Evolutionary conservation across 352 stramenopile species (phyloP).

Genomic region (Phytopythium aichiense): DNA sequence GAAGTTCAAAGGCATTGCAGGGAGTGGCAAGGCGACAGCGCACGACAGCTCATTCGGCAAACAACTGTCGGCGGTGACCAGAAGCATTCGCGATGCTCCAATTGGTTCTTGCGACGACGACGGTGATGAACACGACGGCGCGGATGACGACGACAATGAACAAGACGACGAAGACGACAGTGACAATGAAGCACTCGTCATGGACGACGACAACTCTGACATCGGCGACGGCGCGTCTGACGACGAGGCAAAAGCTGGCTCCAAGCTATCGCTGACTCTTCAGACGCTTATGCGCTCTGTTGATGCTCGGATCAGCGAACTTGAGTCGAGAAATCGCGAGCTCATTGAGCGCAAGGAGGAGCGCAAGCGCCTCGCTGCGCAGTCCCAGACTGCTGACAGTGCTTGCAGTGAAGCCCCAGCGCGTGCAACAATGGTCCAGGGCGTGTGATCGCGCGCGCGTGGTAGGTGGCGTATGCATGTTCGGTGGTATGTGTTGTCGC

Average conservation of each 20-base stretch:
- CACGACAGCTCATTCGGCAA: not conserved
- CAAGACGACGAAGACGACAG: slow-evolving; percentile 2
- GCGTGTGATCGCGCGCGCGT: not conserved
- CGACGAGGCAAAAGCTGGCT: slow-evolving; percentile 6
- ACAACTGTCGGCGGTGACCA: not conserved
- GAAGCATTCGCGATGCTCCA: not conserved
- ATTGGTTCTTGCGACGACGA: slow-evolving; percentile 5
- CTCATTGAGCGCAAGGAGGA: slow-evolving; percentile 55
- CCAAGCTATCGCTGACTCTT: slow-evolving; percentile 12
- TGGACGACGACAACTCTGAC: slow-evolving; percentile 15
- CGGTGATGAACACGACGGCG: slow-evolving; percentile 18
- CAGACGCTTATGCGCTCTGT: slow-evolving; percentile 30
- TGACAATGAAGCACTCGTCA: slow-evolving; percentile 12
- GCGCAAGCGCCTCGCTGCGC: slow-evolving; percentile 18
- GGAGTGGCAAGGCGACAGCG: not conserved
- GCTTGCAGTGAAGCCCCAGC: slow-evolving; percentile 1
- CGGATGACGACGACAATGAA: slow-evolving; percentile 6
- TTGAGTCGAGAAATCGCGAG: slow-evolving; percentile 37
- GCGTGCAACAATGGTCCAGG: slow-evolving; percentile 13
- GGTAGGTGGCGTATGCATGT: not conserved
- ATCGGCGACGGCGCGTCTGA: slow-evolving; percentile 15
- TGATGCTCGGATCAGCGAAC: slow-evolving; percentile 31
- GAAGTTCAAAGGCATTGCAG: not conserved
- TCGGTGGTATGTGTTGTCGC: not conserved
- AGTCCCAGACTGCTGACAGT: not conserved